These are phyloP conservation scores for Periconia sp. DNA, from an alignment of 2,329 filamentous ascomycete genomes.

Conservation along the genomic window DNA sequence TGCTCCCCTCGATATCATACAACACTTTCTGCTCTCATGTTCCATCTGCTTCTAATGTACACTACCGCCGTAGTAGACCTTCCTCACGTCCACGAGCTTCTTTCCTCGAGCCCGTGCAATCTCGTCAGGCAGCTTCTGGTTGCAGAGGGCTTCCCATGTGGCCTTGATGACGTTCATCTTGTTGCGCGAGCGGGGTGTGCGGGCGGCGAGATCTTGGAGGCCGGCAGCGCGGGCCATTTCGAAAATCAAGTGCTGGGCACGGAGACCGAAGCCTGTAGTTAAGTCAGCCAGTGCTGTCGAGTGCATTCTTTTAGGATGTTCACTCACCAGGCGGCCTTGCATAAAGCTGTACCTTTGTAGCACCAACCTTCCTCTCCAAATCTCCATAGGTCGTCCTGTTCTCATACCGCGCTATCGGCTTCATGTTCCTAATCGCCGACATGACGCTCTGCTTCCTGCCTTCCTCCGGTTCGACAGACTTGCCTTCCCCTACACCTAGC, in stretches of 20 bases:
- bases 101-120: constrained; percentile 87
- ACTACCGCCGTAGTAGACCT: constrained; percentile 91
- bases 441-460: constrained; percentile 76
- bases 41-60: constrained; percentile 40
- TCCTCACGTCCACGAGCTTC: constrained; percentile 94
- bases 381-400: constrained; percentile 89
- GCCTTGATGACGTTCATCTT: constrained; percentile 99
- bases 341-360: constrained; percentile 82
- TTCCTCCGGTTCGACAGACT: constrained; percentile 75
- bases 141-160: constrained; percentile 78
- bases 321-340: constrained; percentile 83
- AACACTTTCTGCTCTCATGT: background rate
- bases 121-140: constrained; percentile 85
- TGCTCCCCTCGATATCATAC: constrained; percentile 16
- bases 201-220: constrained; percentile 84
- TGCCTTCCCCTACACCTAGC: constrained; percentile 88
- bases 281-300: background rate
- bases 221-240: constrained; percentile 90
- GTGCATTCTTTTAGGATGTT: background rate
- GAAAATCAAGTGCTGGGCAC: constrained; percentile 89
- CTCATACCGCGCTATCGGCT: constrained; percentile 90
- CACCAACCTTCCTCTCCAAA: constrained; percentile 82
- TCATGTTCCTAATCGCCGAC: constrained; percentile 88
- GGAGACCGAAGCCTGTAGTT: constrained; percentile 83
- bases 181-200: constrained; percentile 84